phyloP scores from a whole-genome alignment of 1,139 yeast genomes.

The Saccharomyces uvarum region DNA sequence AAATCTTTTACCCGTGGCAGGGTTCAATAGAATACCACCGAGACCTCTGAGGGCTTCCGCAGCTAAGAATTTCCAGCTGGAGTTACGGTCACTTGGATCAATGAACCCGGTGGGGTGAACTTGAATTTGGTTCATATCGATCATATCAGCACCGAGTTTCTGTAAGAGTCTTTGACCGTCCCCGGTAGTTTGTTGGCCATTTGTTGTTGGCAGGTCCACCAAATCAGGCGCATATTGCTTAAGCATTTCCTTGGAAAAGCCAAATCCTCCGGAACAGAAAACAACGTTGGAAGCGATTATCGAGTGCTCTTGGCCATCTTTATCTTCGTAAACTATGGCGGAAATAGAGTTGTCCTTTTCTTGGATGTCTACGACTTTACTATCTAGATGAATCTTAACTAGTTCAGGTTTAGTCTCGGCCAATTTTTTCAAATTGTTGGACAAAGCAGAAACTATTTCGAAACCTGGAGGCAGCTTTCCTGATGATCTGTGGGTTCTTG shows the following conservation, averaged over 20 bases:
- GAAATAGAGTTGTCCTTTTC: slow-evolving; percentile 32
- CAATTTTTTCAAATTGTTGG: slow-evolving; percentile 46
- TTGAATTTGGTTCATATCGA: slow-evolving; percentile 72
- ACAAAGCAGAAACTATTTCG: slow-evolving; percentile 61
- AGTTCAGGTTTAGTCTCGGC: slow-evolving; percentile 45
- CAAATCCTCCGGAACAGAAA: slow-evolving; percentile 73
- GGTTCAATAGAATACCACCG: slow-evolving; percentile 63
- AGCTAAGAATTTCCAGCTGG: slow-evolving; percentile 57
- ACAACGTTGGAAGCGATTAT: slow-evolving; percentile 41
- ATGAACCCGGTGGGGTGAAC: slow-evolving; percentile 79
- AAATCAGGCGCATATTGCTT: slow-evolving; percentile 60
- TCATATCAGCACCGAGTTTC: slow-evolving; percentile 50
- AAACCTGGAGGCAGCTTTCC: slow-evolving; percentile 71
- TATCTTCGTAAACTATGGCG: slow-evolving; percentile 45
- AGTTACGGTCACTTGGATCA: slow-evolving; percentile 49
- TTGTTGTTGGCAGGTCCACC: slow-evolving; percentile 59
- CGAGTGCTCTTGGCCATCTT: slow-evolving; percentile 21
- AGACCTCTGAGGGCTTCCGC: slow-evolving; percentile 75
- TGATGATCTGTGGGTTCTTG: slow-evolving; percentile 59
- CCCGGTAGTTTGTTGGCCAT: slow-evolving; percentile 69
- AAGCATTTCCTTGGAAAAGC: slow-evolving; percentile 40
- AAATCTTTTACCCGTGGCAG: slow-evolving; percentile 52
- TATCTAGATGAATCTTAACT: slow-evolving; percentile 44
- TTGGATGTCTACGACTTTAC: slow-evolving; percentile 50
- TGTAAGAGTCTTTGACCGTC: slow-evolving; percentile 63